These are phyloP conservation scores for Avena eriantha DNA, from an alignment of 176 grass and related monocot genomes.

Conservation along the genomic window DNA sequence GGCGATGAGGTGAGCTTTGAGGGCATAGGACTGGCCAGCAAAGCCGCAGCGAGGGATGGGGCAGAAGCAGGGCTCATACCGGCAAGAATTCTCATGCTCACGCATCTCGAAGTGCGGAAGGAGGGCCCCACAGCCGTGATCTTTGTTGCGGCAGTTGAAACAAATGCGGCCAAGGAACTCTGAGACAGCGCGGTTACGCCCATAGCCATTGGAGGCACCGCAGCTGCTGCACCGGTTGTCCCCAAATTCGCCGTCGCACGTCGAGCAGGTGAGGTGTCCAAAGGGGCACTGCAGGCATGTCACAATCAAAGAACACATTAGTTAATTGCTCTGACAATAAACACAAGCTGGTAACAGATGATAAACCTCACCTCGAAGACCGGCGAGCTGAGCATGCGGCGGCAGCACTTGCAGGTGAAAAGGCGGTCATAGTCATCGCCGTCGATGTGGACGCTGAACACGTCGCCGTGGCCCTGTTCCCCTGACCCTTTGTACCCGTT, in stretches of 20 bases:
- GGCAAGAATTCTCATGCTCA: not conserved
- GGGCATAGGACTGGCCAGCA: not conserved
- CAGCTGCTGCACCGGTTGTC: conserved; percentile 13
- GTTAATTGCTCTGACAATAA: not conserved
- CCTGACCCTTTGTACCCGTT: not conserved
- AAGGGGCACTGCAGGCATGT: not conserved
- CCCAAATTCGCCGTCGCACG: not conserved
- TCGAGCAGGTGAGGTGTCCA: conserved; percentile 4
- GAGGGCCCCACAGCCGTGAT: not conserved
- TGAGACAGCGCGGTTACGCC: not conserved
- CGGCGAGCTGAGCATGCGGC: conserved; percentile 4
- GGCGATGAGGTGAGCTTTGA: not conserved
- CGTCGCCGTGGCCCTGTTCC: not conserved
- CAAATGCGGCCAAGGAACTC: not conserved
- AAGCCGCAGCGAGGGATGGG: not conserved
- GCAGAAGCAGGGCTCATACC: conserved; percentile 5
- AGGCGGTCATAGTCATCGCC: not conserved
- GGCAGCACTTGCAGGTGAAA: conserved; percentile 20
- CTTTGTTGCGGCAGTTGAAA: conserved; percentile 11
- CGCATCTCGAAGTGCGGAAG: not conserved
- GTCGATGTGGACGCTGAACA: not conserved
- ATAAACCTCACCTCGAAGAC: not conserved
- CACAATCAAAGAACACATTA: not conserved
- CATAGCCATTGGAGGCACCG: not conserved
- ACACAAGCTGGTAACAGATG: not conserved